Base-by-base conservation (phyloP, 805 yeast species). In the Saturnispora hagleri region DNA sequence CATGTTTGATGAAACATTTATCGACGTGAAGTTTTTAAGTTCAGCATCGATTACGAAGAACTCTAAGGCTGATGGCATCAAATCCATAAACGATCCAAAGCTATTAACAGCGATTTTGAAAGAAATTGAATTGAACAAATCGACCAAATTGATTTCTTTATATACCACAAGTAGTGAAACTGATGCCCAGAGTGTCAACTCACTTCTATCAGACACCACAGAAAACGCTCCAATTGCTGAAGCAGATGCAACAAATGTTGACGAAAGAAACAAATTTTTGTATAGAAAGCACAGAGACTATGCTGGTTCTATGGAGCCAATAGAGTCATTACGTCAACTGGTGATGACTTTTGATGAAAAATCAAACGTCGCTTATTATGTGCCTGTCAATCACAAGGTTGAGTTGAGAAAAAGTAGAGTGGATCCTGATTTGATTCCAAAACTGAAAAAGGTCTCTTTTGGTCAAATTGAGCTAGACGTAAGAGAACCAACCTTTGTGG, bases 341-440 rank as follows among this genome's bases (percentile, higher is more conserved):
- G 81, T 85, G 1, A 69, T 90, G 46, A 77, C 81, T 43, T 79
- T 87, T 58, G 79, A 74, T 45, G 75, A 72, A 48, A 77, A 76
- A 46, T 68, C 78, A 33, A 69, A 72, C 26, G 73, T 79, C 8
- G 95, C 89, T 3, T 78, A 76, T 59, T 93, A 85, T 64, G 80
- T 85, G 53, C 96, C 97, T 8, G 71, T 91, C 17, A 72, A 77
- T 13, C 89, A 90, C 35, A 81, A 84, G 59, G 75, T 88, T 43
- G 93, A 84, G 58, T 79, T 93, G 63, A 89, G 86, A 71, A 84
- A 91, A 64, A 82, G 95, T 65, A 81, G 97, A 67, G 80, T 89
- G 13, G 83, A 80, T 38, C 73, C 80, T 46, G 76, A 73, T 50
- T 69, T 80, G 57, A 77, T 76, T 57, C 76, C 79, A 34, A 75